Percentiles rank a stretch among this genome's conserved stretches.
Conservation (phyloP, 2,329 filamentous ascomycete species). For the Fusarium sp. region DNA sequence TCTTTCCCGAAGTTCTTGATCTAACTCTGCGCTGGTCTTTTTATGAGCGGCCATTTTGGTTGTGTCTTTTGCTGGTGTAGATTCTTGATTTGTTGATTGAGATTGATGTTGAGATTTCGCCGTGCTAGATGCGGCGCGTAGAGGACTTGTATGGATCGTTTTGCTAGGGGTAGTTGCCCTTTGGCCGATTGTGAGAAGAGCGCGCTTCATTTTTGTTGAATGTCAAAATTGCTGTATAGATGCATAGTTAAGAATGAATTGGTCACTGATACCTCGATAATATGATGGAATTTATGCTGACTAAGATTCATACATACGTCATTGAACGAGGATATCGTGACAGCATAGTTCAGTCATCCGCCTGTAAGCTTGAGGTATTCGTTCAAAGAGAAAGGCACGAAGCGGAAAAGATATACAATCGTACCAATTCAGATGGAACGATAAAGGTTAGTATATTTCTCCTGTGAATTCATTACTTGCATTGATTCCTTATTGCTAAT, state of each 20-base stretch:
- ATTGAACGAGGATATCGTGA: conserved; percentile 11
- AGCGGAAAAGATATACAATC: not conserved
- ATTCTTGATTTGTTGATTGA: not conserved
- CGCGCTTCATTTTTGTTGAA: conserved; percentile 6
- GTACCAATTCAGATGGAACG: not conserved
- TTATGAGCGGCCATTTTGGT: not conserved
- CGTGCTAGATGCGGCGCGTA: rapidly evolving
- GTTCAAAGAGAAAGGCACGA: too few relatives aligned
- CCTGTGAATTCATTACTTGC: not conserved
- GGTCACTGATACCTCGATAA: not conserved
- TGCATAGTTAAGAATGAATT: not conserved
- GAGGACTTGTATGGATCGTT: rapidly evolving
- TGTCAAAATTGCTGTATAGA: rapidly evolving
- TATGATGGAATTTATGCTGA: not conserved
- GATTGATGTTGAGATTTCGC: rapidly evolving
- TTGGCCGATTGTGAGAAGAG: rapidly evolving
- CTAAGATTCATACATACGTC: conserved; percentile 29
- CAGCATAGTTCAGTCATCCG: conserved; percentile 7
- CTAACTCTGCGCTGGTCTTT: conserved; percentile 72
- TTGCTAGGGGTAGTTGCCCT: rapidly evolving
- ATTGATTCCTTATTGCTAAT: not conserved
- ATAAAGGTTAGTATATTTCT: too few relatives aligned
- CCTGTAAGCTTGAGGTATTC: not conserved
- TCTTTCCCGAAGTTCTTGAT: conserved; percentile 74
- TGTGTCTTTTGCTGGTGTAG: not conserved